Conservation (phyloP, 257 asterid genomes). For the Solanum raphanifolium region DNA sequence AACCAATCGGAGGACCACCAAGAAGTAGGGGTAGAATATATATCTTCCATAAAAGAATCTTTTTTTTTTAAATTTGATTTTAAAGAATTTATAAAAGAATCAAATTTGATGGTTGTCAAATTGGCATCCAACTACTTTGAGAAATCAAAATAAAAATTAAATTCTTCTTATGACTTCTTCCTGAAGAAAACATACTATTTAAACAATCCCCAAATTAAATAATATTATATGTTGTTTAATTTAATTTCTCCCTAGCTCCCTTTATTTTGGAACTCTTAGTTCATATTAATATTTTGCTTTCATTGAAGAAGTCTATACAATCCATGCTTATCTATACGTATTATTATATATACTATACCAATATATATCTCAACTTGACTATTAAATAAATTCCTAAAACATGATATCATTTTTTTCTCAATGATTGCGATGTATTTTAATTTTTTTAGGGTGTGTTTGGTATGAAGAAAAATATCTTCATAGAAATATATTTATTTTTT, state of each 20-base stretch:
- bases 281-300: not conserved
- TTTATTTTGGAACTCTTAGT: not conserved
- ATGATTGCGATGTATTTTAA: not conserved
- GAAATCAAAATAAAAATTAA: not conserved
- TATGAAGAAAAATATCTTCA: not conserved
- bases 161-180: not conserved
- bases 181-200: not conserved
- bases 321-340: not conserved
- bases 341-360: not conserved
- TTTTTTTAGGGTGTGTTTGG: not conserved
- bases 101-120: not conserved
- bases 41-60: not conserved
- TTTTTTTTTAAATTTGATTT: not conserved
- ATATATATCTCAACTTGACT: not conserved
- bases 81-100: not conserved
- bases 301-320: not conserved
- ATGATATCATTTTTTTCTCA: not conserved
- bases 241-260: not conserved
- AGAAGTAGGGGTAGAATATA: not conserved
- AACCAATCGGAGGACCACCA: not conserved
- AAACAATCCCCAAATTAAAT: not conserved
- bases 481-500: not conserved
- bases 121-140: not conserved
- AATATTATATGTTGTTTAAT: not conserved
- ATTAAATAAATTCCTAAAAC: not conserved